Evolutionary conservation across 345 rosid species (phyloP), one percentile per base, ranked within the genome.

Genomic region (Passiflora organensis): DNA sequence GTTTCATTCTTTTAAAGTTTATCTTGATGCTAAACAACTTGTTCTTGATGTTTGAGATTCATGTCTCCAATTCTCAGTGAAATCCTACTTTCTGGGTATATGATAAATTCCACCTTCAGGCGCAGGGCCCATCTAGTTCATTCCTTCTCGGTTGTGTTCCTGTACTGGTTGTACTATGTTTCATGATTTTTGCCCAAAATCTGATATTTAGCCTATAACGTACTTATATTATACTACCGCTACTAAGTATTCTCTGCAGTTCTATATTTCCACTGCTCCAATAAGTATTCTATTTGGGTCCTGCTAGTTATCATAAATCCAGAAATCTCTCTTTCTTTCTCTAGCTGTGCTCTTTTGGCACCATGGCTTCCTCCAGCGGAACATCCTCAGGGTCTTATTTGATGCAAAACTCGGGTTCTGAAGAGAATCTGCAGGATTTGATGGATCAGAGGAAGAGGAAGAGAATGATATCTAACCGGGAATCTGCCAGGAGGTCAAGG

Each of bases 101-200:
- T 93, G 95, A 75, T 79, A 59, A 80, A 86, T 76, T 93, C 95
- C 55, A 71, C 85, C 45, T 77, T 77, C 81, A 72, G 82, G 58
- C 91, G 95, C 85, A 79, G 89, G 81, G 86, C 94, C 72, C 96
- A 86, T 68, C 81, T 93, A 24, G 99, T 93, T 86, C 99, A 93
- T 72, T 93, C 99, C 25, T 89, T 93, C 86, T 93, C 99, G 56
- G 99, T 93, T 60, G 99, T 85, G 67, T 93, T 93, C 78, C 99
- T 93, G 64, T 93, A 93, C 85, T 93, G 91, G 89, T 66, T 93
- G 56, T 93, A 93, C 74, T 93, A 93, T 56, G 99, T 93, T 71
- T 93, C 99, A 79, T 93, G 76, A 76, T 75, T 71, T 56, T 65
- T 34, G 19, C 43, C n/a, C n/a, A n/a, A n/a, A n/a, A n/a, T 3